These are phyloP conservation scores for Talaromyces amestolkiae DNA, from an alignment of 2,329 filamentous ascomycete species.

Conservation along the genomic window DNA sequence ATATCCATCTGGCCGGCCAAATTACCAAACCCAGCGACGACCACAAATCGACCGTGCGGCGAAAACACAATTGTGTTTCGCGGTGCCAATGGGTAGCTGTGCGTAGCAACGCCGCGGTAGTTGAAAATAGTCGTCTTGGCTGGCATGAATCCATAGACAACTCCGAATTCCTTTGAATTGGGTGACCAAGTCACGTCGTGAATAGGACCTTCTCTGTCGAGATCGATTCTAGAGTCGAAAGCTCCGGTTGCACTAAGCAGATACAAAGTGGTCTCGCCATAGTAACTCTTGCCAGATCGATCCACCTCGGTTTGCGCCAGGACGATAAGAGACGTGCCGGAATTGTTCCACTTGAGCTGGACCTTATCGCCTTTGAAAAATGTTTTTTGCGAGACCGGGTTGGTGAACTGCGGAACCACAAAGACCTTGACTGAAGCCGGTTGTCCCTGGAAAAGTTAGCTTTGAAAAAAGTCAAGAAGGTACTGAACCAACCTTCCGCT, in stretches of 20 bases:
- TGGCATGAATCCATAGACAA: constrained; percentile 98
- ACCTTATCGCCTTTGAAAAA: constrained; percentile 99
- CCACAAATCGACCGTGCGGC: constrained; percentile 84
- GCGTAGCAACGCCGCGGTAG: constrained; percentile 73
- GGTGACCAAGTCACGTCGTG: constrained; percentile 99
- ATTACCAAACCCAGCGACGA: constrained; percentile 96
- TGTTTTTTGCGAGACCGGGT: constrained; percentile 89
- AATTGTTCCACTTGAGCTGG: constrained; percentile 94
- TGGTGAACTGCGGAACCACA: constrained; percentile 81
- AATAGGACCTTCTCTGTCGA: constrained; percentile 97
- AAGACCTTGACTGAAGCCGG: constrained; percentile 92
- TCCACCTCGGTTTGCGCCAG: constrained; percentile 97
- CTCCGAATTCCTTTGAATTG: constrained; percentile 95
- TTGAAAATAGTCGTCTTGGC: constrained; percentile 99
- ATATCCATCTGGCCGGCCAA: constrained; percentile 96
- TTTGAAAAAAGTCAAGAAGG: not conserved
- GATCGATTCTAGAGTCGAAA: constrained; percentile 85
- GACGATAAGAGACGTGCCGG: constrained; percentile 87
- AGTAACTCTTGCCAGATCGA: constrained; percentile 98
- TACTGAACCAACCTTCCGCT: constrained; percentile 69
- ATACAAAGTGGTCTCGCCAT: constrained; percentile 96
- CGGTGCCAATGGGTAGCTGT: constrained; percentile 81
- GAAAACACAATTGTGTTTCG: constrained; percentile 96
- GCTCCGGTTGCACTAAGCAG: constrained; percentile 85
- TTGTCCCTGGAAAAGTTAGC: constrained; percentile 63